phyloP scores from a whole-genome alignment of 176 grass and related monocot species.

The Dactylis glomerata region DNA sequence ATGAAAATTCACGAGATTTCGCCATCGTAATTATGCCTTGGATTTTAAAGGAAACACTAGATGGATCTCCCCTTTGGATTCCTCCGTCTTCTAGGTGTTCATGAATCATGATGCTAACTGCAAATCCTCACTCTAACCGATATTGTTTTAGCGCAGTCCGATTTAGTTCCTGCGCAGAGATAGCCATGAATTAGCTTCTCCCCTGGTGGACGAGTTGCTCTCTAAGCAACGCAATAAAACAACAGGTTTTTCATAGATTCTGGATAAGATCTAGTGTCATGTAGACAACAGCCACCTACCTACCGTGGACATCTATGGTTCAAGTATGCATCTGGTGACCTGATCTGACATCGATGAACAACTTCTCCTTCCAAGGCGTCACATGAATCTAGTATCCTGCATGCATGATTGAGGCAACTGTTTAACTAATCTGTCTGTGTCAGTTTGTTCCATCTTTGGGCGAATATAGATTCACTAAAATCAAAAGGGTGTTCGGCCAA shows the following conservation, averaged over 20 bases:
- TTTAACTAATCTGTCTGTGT: not conserved
- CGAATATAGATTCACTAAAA: not conserved
- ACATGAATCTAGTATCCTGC: not conserved
- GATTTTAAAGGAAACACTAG: not conserved
- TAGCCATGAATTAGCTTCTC: not conserved
- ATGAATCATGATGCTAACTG: not conserved
- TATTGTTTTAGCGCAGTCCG: not conserved
- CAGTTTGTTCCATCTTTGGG: not conserved
- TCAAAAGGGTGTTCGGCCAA: not conserved
- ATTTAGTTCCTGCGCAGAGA: not conserved
- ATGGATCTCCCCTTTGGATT: no score
- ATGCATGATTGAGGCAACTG: slow-evolving; percentile 18
- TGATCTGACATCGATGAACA: not conserved
- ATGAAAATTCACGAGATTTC: not conserved
- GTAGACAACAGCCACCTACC: not conserved
- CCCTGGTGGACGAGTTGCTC: not conserved
- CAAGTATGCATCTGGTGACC: not conserved
- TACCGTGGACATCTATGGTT: slow-evolving; percentile 9
- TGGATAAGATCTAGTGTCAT: slow-evolving; percentile 28
- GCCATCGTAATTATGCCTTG: not conserved
- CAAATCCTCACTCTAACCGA: not conserved
- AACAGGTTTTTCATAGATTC: slow-evolving; percentile 12
- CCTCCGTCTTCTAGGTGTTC: not conserved
- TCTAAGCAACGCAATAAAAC: slow-evolving; percentile 1
- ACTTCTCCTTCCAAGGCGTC: not conserved